Evolutionary conservation across 495 filamentous ascomycete genomes (phyloP).

Genomic region (Neurospora cerealis): DNA sequence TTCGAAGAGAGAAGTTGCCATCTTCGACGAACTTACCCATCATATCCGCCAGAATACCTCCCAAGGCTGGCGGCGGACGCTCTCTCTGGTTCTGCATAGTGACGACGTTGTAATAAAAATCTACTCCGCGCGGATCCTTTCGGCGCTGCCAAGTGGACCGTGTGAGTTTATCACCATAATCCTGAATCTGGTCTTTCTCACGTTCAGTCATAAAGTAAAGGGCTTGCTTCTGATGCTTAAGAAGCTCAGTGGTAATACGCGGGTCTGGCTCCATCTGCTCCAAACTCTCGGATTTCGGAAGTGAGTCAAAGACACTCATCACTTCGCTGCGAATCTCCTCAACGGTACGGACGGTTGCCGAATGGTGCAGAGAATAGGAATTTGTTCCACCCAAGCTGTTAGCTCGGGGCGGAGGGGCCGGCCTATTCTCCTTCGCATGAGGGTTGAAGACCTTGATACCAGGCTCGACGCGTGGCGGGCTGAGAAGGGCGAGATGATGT

Average conservation of each 20-base stretch:
- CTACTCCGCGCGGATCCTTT: slow-evolving; percentile 39
- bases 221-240: slow-evolving; percentile 86
- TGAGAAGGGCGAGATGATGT: slow-evolving; percentile 53
- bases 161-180: slow-evolving; percentile 37
- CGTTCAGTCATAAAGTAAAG: slow-evolving; percentile 80
- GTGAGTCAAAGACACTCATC: slow-evolving; percentile 75
- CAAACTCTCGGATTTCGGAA: slow-evolving; percentile 62
- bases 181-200: slow-evolving; percentile 43
- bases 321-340: slow-evolving; percentile 83
- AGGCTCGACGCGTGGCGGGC: slow-evolving; percentile 51
- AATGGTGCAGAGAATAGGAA: slow-evolving; percentile 3
- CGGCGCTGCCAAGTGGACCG: slow-evolving; percentile 67
- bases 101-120: slow-evolving; percentile 69
- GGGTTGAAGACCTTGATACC: slow-evolving; percentile 63
- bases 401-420: slow-evolving; percentile 17
- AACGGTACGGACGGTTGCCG: slow-evolving; percentile 44
- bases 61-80: slow-evolving; percentile 61
- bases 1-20: too few relatives aligned
- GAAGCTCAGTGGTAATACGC: slow-evolving; percentile 55
- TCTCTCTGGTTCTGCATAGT: slow-evolving; percentile 54
- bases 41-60: slow-evolving; percentile 93
- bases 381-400: slow-evolving; percentile 6
- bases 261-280: slow-evolving; percentile 60
- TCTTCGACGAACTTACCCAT: slow-evolving; percentile 45
- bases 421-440: slow-evolving; percentile 34